phyloP scores from a whole-genome alignment of 2,329 filamentous ascomycete species.

The Calonectria honghensis region DNA sequence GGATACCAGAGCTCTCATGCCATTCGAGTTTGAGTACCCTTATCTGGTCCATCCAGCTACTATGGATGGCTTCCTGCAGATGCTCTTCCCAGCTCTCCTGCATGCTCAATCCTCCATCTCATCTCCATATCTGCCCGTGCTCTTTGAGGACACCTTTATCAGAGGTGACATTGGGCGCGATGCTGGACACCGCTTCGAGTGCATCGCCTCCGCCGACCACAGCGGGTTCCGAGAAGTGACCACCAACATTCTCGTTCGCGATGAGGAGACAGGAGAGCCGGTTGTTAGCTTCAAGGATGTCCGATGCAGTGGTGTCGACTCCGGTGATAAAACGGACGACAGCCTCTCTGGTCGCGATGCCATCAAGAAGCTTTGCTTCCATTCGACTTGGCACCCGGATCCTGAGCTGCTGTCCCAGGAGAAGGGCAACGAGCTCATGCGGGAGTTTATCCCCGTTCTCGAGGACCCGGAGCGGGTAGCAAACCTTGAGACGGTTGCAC shows the following conservation, averaged over 20 bases:
- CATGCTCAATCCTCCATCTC: neutral
- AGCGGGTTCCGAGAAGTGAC: neutral
- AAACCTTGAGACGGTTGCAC: neutral
- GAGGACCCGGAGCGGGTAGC: neutral
- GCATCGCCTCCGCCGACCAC: neutral
- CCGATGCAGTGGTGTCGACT: neutral
- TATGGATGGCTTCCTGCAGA: conserved; percentile 31
- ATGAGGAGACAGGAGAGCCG: neutral
- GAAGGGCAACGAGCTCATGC: neutral
- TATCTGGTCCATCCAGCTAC: conserved; percentile 31
- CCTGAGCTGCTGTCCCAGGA: conserved; percentile 19
- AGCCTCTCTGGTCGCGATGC: neutral
- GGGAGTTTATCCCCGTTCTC: neutral
- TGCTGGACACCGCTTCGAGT: neutral
- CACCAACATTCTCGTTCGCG: neutral
- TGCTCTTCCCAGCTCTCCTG: conserved; percentile 25
- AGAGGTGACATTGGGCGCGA: neutral
- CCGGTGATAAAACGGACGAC: neutral
- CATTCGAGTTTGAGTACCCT: neutral
- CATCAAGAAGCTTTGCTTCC: conserved; percentile 34
- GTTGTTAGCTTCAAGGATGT: neutral
- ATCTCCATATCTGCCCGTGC: neutral
- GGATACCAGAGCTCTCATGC: conserved; percentile 19
- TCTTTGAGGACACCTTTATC: neutral
- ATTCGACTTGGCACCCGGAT: conserved; percentile 30